phyloP scores from a whole-genome alignment of 2,329 filamentous ascomycete genomes.

The Colletotrichum coccodes region DNA sequence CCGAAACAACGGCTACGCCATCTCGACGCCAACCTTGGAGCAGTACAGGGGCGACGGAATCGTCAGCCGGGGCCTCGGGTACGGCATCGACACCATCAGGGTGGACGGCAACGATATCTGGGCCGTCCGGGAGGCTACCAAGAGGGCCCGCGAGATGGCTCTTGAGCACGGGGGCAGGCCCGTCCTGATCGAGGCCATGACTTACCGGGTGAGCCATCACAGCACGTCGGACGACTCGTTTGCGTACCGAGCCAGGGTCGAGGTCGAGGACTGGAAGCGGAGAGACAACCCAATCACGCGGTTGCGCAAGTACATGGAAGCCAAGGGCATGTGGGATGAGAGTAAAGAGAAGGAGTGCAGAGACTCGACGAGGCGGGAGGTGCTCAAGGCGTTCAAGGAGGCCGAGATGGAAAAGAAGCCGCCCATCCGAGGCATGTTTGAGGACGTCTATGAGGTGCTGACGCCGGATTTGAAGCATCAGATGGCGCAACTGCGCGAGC shows the following conservation, averaged over 20 bases:
- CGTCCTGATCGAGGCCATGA: conserved; percentile 94
- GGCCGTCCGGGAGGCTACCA: conserved; percentile 84
- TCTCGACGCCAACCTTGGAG: conserved; percentile 88
- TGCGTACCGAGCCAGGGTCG: conserved; percentile 90
- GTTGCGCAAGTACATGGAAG: conserved; percentile 90
- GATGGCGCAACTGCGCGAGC: conserved; percentile 75
- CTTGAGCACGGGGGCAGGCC: conserved; percentile 83
- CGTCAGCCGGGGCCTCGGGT: conserved; percentile 85
- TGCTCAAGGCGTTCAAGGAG: conserved; percentile 84
- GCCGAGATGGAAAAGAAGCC: conserved; percentile 87
- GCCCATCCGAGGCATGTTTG: conserved; percentile 77
- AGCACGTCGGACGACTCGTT: conserved; percentile 98
- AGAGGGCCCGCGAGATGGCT: conserved; percentile 80
- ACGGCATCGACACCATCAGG: conserved; percentile 93
- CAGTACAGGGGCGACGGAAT: conserved; percentile 94
- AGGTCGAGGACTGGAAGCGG: conserved; percentile 96
- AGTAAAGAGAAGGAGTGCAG: conserved; percentile 80
- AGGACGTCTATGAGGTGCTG: conserved; percentile 88
- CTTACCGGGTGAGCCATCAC: conserved; percentile 97
- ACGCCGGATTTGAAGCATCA: conserved; percentile 83
- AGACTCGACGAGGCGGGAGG: conserved; percentile 73
- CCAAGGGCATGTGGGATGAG: conserved; percentile 85
- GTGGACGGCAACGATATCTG: conserved; percentile 97
- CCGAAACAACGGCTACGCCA: conserved; percentile 92
- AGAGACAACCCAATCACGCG: conserved; percentile 89